Percentiles rank a stretch among this genome's conserved stretches.
These are phyloP conservation scores for Piedraia hortae DNA, from an alignment of 2,329 filamentous ascomycete species.

Conservation along the genomic window DNA sequence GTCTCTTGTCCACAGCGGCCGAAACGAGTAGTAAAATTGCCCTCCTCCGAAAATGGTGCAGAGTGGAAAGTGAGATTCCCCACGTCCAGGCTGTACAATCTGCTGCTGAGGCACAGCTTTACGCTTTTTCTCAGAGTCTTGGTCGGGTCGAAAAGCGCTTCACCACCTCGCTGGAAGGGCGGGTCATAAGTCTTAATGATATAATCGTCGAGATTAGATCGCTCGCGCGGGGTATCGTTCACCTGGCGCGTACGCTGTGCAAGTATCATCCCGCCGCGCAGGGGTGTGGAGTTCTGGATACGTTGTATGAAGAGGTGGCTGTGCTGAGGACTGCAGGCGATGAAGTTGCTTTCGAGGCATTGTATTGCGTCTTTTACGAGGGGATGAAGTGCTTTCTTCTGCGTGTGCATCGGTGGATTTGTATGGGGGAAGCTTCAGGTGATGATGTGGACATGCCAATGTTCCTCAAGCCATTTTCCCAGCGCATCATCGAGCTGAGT, in stretches of 20 bases:
- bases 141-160: constrained; percentile 32
- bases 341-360: constrained; percentile 28
- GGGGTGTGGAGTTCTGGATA: constrained; percentile 48
- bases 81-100: constrained; percentile 42
- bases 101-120: constrained; percentile 29
- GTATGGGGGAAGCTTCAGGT: too few species aligned
- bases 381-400: constrained; percentile 62
- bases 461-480: too few species aligned
- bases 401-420: too few species aligned
- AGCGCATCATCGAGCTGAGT: too few species aligned
- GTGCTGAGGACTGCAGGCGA: constrained; percentile 43
- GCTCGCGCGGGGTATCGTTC: constrained; percentile 27
- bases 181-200: constrained; percentile 37
- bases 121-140: constrained; percentile 29
- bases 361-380: constrained; percentile 46
- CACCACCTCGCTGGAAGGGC: constrained; percentile 24
- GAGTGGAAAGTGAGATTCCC: constrained; percentile 11
- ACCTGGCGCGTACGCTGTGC: constrained; percentile 25
- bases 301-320: constrained; percentile 43
- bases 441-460: too few species aligned
- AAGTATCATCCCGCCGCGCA: constrained; percentile 17
- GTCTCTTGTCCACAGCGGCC: constrained; percentile 19
- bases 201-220: constrained; percentile 30
- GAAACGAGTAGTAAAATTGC: constrained; percentile 22
- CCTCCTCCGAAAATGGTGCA: constrained; percentile 22